Evolutionary conservation across 257 asterid species (phyloP).

Genomic region (Dorcoceras hygrometricum): DNA sequence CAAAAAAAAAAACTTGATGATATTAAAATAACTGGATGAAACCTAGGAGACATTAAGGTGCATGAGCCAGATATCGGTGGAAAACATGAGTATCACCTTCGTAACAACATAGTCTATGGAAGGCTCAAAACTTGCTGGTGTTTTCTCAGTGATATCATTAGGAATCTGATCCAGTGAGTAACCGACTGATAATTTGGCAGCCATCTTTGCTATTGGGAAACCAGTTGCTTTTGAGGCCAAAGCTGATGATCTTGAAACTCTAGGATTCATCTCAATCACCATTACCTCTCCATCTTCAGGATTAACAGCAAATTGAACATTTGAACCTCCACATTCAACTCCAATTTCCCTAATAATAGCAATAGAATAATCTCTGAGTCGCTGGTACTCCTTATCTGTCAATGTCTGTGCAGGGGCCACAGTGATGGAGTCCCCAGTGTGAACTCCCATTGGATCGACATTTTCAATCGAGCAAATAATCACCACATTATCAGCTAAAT

Average conservation of each 20-base stretch:
- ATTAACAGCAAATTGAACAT: conserved; percentile 92
- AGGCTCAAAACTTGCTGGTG: conserved; percentile 99
- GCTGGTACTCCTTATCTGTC: conserved; percentile 95
- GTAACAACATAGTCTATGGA: conserved; percentile 96
- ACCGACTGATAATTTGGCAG: conserved; percentile 95
- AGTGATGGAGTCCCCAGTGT: conserved; percentile 96
- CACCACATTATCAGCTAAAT: conserved; percentile 96
- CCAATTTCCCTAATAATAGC: conserved; percentile 98
- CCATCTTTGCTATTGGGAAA: conserved; percentile 97
- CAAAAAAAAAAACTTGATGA: conserved; percentile 19
- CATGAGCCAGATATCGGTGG: background rate
- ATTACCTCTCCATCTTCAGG: conserved; percentile 97
- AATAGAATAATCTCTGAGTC: conserved; percentile 91
- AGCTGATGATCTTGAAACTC: conserved; percentile 96
- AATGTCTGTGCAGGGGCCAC: conserved; percentile 98
- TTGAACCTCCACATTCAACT: conserved; percentile 98
- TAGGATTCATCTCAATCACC: conserved; percentile 98
- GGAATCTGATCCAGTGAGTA: conserved; percentile 95
- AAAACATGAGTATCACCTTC: conserved; percentile 50
- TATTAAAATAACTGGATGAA: background rate
- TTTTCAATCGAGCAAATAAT: conserved; percentile 97
- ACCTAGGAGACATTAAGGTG: background rate
- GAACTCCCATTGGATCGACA: conserved; percentile 97
- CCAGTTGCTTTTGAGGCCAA: conserved; percentile 99
- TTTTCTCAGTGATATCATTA: conserved; percentile 92